phyloP scores from a whole-genome alignment of 805 yeast species.

The Sporopachydermia lactativora region DNA sequence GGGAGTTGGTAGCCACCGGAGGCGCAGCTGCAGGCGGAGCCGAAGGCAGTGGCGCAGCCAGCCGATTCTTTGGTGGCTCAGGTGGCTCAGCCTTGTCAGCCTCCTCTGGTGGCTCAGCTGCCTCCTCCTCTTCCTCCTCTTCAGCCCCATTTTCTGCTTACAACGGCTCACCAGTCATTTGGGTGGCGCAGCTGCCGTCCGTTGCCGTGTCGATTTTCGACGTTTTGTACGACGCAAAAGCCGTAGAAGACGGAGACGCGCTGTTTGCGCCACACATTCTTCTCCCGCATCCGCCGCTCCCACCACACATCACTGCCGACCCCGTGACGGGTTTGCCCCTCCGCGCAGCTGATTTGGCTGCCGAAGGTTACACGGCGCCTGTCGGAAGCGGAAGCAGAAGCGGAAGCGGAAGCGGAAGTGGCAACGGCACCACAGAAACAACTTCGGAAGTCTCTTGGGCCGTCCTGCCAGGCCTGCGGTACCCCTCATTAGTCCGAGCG shows the following conservation, averaged over 20 bases:
- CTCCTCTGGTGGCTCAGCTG: too few relatives aligned
- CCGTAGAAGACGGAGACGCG: background rate
- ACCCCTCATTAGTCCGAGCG: conserved; percentile 68
- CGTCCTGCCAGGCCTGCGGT: conserved; percentile 66
- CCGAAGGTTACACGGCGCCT: background rate
- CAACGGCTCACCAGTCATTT: conserved; percentile 62
- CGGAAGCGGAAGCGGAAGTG: too few relatives aligned
- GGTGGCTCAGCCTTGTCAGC: too few relatives aligned
- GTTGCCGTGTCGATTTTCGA: conserved; percentile 73
- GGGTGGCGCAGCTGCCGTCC: conserved; percentile 66
- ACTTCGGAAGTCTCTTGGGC: conserved; percentile 43
- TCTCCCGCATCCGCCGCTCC: conserved; percentile 22
- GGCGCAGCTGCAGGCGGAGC: too few relatives aligned
- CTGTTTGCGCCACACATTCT: conserved; percentile 15
- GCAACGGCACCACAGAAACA: background rate
- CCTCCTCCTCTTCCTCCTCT: too few relatives aligned
- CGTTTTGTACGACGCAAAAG: conserved; percentile 25
- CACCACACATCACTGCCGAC: background rate
- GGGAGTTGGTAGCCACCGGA: too few relatives aligned
- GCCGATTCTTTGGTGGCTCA: too few relatives aligned
- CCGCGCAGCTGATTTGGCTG: background rate
- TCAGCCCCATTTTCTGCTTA: conserved; percentile 33
- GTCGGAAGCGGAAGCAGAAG: too few relatives aligned
- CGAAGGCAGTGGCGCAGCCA: too few relatives aligned
- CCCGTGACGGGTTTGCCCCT: background rate